phyloP scores from a whole-genome alignment of 768 basidiomycete species.

The Lenzites betulinus region DNA sequence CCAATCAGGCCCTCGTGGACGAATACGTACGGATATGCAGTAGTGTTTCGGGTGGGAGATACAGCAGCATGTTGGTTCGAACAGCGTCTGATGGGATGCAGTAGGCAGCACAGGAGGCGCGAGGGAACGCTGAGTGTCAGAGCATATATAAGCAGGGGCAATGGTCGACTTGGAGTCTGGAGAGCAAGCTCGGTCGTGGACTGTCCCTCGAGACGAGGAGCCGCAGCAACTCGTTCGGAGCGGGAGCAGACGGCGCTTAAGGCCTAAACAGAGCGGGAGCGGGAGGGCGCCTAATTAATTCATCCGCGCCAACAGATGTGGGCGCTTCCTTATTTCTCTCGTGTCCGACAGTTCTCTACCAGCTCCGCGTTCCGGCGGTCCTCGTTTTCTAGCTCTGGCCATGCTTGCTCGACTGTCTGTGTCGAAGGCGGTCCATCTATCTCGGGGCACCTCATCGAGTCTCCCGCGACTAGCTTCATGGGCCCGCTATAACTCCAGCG shows the following conservation, averaged over 20 bases:
- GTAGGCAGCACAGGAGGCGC: not conserved
- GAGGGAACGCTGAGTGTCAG: not conserved
- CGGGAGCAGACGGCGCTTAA: no score
- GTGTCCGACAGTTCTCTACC: not conserved
- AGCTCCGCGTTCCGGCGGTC: not conserved
- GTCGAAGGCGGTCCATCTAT: not conserved
- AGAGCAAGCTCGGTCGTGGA: not conserved
- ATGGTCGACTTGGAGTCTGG: not conserved
- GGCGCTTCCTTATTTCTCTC: not conserved
- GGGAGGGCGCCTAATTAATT: no score
- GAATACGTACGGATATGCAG: constrained; percentile 57
- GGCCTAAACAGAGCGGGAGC: no score
- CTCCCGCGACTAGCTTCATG: not conserved
- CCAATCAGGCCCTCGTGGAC: not conserved
- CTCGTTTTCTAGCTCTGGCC: not conserved
- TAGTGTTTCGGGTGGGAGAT: constrained; percentile 56
- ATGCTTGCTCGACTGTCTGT: constrained; percentile 17
- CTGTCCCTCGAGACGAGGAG: not conserved
- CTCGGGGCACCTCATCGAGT: not conserved
- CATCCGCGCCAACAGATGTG: not conserved
- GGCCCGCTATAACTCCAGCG: constrained; percentile 16
- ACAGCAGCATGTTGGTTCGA: constrained; percentile 19
- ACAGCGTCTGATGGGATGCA: not conserved
- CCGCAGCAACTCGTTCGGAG: not conserved
- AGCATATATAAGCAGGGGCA: not conserved